Conservation (phyloP, 805 yeast species). For the Myxozyma geophila region DNA sequence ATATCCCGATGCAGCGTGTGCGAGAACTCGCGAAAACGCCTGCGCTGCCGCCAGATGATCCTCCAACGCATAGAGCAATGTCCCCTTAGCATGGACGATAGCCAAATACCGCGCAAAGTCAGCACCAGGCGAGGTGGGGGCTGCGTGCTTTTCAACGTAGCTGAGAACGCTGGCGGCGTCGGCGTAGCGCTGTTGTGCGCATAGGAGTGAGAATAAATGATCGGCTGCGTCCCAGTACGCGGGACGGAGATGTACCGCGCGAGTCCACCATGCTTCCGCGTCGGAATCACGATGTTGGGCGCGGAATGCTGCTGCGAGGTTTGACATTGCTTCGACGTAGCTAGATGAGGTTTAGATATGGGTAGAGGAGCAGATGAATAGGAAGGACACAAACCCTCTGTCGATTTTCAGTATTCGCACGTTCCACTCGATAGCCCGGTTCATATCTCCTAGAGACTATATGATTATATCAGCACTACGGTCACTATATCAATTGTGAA, state of each 20-base stretch:
- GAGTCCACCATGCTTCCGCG: slow-evolving; percentile 40
- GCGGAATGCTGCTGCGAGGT: slow-evolving; percentile 38
- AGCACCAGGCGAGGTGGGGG: slow-evolving; percentile 14
- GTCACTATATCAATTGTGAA: background rate
- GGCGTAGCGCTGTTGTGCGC: slow-evolving; percentile 31
- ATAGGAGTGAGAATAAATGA: slow-evolving; percentile 37
- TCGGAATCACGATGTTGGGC: slow-evolving; percentile 30
- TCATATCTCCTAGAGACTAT: slow-evolving; percentile 32
- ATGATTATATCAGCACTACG: background rate
- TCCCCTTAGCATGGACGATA: slow-evolving; percentile 33
- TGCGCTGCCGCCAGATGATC: slow-evolving; percentile 39
- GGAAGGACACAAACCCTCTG: slow-evolving; percentile 22
- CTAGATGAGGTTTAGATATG: slow-evolving; percentile 12
- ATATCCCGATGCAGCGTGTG: slow-evolving; percentile 19
- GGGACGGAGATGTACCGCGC: slow-evolving; percentile 36
- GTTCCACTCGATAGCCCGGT: slow-evolving; percentile 31
- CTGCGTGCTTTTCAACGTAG: slow-evolving; percentile 28
- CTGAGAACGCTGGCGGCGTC: slow-evolving; percentile 34
- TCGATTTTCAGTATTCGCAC: slow-evolving; percentile 28
- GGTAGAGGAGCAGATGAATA: background rate
- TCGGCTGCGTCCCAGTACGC: slow-evolving; percentile 42
- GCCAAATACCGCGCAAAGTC: slow-evolving; percentile 36
- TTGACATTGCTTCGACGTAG: slow-evolving; percentile 40
- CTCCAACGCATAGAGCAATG: slow-evolving; percentile 40
- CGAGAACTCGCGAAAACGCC: slow-evolving; percentile 36